Evolutionary conservation across 2,329 filamentous ascomycete genomes (phyloP).

Genomic region (Nemania bipapillata): DNA sequence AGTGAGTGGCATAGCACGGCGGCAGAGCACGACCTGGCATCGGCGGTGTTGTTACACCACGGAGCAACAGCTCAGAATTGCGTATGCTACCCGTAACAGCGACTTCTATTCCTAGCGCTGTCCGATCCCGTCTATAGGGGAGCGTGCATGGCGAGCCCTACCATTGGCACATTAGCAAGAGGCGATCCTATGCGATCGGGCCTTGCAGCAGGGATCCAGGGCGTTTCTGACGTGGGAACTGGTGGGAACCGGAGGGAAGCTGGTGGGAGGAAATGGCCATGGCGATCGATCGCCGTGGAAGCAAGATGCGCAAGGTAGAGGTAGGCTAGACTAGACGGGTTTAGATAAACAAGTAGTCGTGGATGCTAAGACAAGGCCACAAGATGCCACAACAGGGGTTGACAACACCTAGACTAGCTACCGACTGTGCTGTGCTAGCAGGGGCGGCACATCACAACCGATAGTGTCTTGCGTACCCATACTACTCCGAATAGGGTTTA

Average conservation of each 20-base stretch:
- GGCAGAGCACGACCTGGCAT: neutral
- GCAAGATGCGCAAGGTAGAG: neutral
- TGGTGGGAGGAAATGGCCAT: slow-evolving; percentile 22
- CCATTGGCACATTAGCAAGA: too few relatives aligned
- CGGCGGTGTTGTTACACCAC: slow-evolving; percentile 21
- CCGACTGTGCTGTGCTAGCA: too few relatives aligned
- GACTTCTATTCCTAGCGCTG: too few relatives aligned
- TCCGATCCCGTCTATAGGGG: neutral
- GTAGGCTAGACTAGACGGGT: neutral
- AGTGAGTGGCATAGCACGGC: neutral
- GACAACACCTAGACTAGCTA: too few relatives aligned
- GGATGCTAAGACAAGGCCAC: neutral
- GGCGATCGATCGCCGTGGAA: slow-evolving; percentile 46
- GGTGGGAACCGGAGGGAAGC: slow-evolving; percentile 38
- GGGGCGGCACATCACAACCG: slow-evolving; percentile 10
- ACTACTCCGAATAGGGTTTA: slow-evolving; percentile 7
- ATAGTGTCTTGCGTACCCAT: slow-evolving; percentile 22
- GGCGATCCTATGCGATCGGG: neutral
- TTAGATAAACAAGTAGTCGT: neutral
- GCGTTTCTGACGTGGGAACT: slow-evolving; percentile 45
- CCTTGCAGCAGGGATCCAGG: slow-evolving; percentile 40
- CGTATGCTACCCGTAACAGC: too few relatives aligned
- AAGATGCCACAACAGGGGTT: slow-evolving; percentile 10
- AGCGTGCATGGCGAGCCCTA: neutral
- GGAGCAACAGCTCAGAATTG: slow-evolving; percentile 38